Evolutionary conservation across 805 yeast species (phyloP), one percentile per base, ranked within the genome.

Genomic region (Teunomyces barrocoloradensis): DNA sequence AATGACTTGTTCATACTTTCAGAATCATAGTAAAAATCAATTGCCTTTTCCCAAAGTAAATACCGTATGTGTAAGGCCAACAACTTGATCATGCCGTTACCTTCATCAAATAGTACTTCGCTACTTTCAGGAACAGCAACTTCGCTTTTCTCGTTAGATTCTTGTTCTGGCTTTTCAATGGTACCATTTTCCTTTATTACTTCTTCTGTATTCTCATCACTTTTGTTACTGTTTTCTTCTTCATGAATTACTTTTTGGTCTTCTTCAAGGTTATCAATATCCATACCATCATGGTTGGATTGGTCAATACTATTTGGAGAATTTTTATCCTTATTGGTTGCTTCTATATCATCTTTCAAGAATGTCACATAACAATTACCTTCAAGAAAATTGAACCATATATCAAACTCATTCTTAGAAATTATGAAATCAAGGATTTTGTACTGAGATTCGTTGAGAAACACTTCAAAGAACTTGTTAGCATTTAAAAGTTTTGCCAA

Each of bases 1-100:
- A 49, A 17, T 9, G 55, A 43, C 12, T 34, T 52, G 27, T 35
- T 51, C n/a, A 43, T 20, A 29, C 25, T 36, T 25, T 55, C 55
- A 28, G 66, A 57, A 32, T 49, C 50, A 50, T 67, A 76, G 53
- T 64, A 71, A 52, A 59, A 68, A 57, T 81, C 85, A 7, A 82
- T 73, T 17, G 85, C 90, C 59, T 79, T 82, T 56, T 86, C 91
- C 81, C 88, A 87, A 20, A 87, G 66, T 10, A 85, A 74, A 54
- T 84, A 85, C 52, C 92, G 70, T 18, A 85, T 65, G 51, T 80
- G 85, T 42, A 85, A 68, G 5, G 89, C 84, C 36, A 86, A 53
- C 42, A 62, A 47, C 35, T 60, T 59, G 18, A 68, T 50, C 21
- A 71, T 63, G 17, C 55, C 58, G 11, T 52, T 25, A 52, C 63